These are phyloP conservation scores for Diutina mesorugosa DNA, from an alignment of 1,139 yeast genomes.

Conservation along the genomic window DNA sequence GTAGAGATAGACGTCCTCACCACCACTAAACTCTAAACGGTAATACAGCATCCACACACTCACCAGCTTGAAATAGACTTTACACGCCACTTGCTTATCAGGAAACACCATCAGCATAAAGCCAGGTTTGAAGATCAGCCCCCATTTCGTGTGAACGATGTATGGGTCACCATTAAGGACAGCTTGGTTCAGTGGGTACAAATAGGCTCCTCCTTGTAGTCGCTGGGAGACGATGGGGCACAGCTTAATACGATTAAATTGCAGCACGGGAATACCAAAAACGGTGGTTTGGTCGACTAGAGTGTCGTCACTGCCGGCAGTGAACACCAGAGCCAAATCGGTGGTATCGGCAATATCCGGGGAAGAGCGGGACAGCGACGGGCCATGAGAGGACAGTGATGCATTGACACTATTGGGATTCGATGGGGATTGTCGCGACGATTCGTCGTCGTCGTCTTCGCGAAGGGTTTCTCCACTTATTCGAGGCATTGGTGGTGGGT, in stretches of 20 bases:
- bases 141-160: not conserved
- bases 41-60: not conserved
- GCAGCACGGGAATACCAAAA: not conserved
- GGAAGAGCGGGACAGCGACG: not conserved
- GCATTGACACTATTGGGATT: not conserved
- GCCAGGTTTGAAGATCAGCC: not conserved
- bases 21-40: not conserved
- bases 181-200: not conserved
- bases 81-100: not conserved
- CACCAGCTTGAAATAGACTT: not conserved
- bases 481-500: not conserved
- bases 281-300: not conserved
- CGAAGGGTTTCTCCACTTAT: not conserved
- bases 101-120: not conserved
- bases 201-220: not conserved
- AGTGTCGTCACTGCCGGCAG: not conserved
- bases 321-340: not conserved
- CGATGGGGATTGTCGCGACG: not conserved
- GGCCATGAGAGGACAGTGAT: not conserved
- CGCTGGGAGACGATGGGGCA: constrained; percentile 1
- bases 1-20: not conserved
- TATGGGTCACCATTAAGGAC: not conserved
- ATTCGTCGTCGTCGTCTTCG: not conserved
- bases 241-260: not conserved
- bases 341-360: not conserved